A percentile compares a stretch with the other conserved stretches of the same genome.
Evolutionary conservation across 306 rosid genomes (phyloP).

Genomic region (Prunus salicina): DNA sequence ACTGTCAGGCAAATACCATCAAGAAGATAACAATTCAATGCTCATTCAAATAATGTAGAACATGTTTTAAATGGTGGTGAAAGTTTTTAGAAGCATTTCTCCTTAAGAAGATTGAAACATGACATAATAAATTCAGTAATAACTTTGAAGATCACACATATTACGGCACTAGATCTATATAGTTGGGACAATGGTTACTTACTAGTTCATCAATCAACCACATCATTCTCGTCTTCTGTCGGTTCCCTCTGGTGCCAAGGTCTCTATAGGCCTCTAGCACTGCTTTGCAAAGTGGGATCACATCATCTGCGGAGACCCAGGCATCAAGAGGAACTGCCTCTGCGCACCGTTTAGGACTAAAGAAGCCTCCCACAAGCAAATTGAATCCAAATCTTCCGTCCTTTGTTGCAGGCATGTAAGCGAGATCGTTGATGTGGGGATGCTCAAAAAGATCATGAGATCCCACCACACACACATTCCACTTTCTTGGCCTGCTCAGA

Average conservation of each 20-base stretch:
- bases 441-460: constrained; percentile 94
- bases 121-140: background rate
- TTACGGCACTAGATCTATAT: background rate
- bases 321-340: constrained; percentile 96
- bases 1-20: background rate
- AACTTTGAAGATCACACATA: background rate
- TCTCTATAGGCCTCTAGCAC: constrained; percentile 84
- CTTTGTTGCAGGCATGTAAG: constrained; percentile 91
- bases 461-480: constrained; percentile 94
- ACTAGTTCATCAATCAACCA: constrained; percentile 97
- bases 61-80: too few species aligned
- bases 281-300: constrained; percentile 71
- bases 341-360: constrained; percentile 81
- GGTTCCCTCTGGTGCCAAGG: constrained; percentile 83
- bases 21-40: background rate
- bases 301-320: constrained; percentile 85
- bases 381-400: constrained; percentile 86
- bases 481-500: constrained; percentile 90
- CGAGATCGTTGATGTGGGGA: constrained; percentile 95
- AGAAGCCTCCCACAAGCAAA: constrained; percentile 91
- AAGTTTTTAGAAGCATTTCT: background rate
- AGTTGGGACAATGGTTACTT: constrained; percentile 3
- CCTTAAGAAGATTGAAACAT: background rate
- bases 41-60: background rate
- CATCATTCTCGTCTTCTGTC: constrained; percentile 96